Conservation (phyloP, 2,329 filamentous ascomycete species). For the Stagonosporopsis cucurbitacearum region DNA sequence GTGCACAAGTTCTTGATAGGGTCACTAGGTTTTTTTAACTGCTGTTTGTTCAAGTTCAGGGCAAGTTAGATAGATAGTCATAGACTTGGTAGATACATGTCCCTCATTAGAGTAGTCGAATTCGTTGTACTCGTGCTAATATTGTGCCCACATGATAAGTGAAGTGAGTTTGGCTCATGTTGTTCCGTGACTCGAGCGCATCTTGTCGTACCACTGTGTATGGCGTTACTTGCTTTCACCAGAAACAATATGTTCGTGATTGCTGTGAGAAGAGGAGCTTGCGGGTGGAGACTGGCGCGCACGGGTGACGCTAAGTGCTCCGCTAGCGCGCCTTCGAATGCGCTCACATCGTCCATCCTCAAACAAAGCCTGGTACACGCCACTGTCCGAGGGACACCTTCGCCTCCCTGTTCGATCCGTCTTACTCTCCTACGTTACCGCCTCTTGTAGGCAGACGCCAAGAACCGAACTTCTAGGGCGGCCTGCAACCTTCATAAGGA, state of each 20-base stretch:
- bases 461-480: not conserved
- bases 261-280: not conserved
- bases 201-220: not conserved
- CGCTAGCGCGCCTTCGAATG: slow-evolving; percentile 31
- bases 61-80: not conserved
- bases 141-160: not conserved
- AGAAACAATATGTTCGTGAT: not conserved
- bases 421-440: not conserved
- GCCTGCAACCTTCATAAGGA: not conserved
- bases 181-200: not conserved
- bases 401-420: not conserved
- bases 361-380: slow-evolving; percentile 25
- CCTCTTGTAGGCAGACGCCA: slow-evolving; percentile 4
- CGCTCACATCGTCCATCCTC: slow-evolving; percentile 21
- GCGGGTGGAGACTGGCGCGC: not conserved
- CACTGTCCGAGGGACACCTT: slow-evolving; percentile 7
- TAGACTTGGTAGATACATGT: not conserved
- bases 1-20: not conserved
- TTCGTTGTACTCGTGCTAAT: not conserved
- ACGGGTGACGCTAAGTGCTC: slow-evolving; percentile 15
- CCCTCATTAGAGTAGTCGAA: not conserved
- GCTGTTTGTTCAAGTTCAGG: not conserved
- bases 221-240: not conserved
- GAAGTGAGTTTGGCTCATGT: not conserved
- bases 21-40: not conserved